Conservation (phyloP, 371 early-diverging fungal genomes). For the Mortierella sp. region DNA sequence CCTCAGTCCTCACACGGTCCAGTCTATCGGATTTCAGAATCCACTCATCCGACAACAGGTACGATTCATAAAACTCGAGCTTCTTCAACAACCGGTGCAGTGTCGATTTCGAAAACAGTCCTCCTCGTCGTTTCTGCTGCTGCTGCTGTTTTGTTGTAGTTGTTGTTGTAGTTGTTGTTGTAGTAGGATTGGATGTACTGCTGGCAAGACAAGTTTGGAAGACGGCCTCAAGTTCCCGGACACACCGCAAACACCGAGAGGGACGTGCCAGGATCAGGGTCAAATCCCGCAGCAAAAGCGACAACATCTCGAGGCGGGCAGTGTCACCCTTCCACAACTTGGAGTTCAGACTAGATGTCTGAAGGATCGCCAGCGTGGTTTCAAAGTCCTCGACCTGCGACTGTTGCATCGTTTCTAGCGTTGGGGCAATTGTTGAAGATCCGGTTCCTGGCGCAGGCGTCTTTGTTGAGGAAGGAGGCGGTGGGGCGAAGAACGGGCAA, state of each 20-base stretch:
- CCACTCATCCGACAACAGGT: conserved; percentile 32
- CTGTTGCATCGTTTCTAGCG: neutral
- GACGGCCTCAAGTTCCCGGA: conserved; percentile 28
- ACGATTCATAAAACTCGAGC: conserved; percentile 56
- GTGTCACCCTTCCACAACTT: conserved; percentile 56
- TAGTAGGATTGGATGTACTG: neutral
- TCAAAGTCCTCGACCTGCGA: conserved; percentile 49
- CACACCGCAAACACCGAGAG: conserved; percentile 27
- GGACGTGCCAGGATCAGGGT: conserved; percentile 37
- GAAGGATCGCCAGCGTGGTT: conserved; percentile 48
- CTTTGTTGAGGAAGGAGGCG: conserved; percentile 5
- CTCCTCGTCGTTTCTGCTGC: neutral
- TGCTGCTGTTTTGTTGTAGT: neutral
- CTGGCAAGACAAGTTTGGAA: neutral
- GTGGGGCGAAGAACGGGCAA: conserved; percentile 49
- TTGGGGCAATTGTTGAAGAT: neutral
- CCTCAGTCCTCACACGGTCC: conserved; percentile 42
- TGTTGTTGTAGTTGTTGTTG: neutral
- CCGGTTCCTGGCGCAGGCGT: neutral
- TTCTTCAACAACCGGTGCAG: conserved; percentile 42
- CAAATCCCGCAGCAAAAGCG: conserved; percentile 37
- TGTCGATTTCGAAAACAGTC: conserved; percentile 26
- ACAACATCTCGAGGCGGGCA: conserved; percentile 41
- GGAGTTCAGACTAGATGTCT: conserved; percentile 35
- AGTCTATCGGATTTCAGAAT: conserved; percentile 28